Percentiles rank a stretch among this genome's conserved stretches.
Evolutionary conservation across 176 grass and related monocot genomes (phyloP).

Genomic region (Juncus inflexus): DNA sequence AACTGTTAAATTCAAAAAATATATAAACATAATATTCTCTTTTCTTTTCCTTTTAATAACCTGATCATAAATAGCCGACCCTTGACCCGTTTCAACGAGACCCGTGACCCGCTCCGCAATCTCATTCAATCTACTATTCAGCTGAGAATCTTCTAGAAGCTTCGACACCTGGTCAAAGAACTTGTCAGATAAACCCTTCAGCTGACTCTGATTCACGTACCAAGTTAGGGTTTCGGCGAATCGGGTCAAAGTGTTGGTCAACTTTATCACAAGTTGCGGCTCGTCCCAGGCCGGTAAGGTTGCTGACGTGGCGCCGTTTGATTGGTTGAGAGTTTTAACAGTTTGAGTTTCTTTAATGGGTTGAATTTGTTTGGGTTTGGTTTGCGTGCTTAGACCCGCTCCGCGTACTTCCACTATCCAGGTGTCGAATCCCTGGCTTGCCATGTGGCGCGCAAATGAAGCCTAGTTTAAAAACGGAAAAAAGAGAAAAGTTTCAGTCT

Average conservation of each 20-base stretch:
- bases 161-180: slow-evolving; percentile 75
- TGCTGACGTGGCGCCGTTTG: slow-evolving; percentile 17
- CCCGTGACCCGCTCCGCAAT: slow-evolving; percentile 53
- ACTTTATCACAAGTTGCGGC: slow-evolving; percentile 59
- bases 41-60: slow-evolving; percentile 24
- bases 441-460: slow-evolving; percentile 98
- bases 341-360: neutral
- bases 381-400: slow-evolving; percentile 66
- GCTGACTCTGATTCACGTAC: slow-evolving; percentile 67
- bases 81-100: slow-evolving; percentile 68
- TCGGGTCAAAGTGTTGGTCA: slow-evolving; percentile 55
- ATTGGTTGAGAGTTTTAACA: neutral
- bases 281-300: slow-evolving; percentile 44
- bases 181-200: slow-evolving; percentile 51
- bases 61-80: slow-evolving; percentile 66
- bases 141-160: slow-evolving; percentile 60
- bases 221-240: slow-evolving; percentile 67
- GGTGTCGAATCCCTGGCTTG: slow-evolving; percentile 91
- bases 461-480: slow-evolving; percentile 26
- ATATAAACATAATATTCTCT: neutral
- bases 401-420: slow-evolving; percentile 96
- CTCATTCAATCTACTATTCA: slow-evolving; percentile 55
- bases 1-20: neutral
- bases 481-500: too few species aligned
- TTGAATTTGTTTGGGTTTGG: slow-evolving; percentile 2